A percentile compares a stretch with the other conserved stretches of the same genome.
Evolutionary conservation across 306 rosid genomes (phyloP).

Genomic region (Canavalia gladiata): DNA sequence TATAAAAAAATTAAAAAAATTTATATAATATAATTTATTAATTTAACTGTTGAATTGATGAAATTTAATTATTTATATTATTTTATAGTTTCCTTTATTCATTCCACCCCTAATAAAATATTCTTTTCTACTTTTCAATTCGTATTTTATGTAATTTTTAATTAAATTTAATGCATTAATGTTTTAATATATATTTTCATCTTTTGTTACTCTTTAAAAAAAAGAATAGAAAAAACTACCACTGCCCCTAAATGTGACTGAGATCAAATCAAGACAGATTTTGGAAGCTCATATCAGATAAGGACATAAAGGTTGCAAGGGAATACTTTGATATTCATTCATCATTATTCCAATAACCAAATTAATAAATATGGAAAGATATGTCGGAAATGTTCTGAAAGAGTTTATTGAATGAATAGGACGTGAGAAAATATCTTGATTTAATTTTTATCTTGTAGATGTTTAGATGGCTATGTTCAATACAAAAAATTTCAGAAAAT

Average conservation of each 20-base stretch:
- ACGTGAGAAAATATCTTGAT: not conserved
- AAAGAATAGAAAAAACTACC: not conserved
- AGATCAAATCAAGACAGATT: not conserved
- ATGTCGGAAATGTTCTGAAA: not conserved
- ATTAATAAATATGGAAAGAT: slow-evolving; percentile 2
- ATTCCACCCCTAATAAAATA: not conserved
- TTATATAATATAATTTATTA: not conserved
- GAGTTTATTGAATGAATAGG: slow-evolving; percentile 5
- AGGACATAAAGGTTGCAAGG: not conserved
- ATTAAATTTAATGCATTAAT: not conserved
- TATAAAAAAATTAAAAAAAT: too few relatives aligned
- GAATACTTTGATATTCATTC: not conserved
- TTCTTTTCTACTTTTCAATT: not conserved
- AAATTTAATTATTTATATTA: not conserved
- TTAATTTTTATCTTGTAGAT: not conserved
- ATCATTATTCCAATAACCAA: not conserved
- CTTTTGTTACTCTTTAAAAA: too few relatives aligned
- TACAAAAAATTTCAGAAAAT: slow-evolving; percentile 7
- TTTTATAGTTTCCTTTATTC: not conserved
- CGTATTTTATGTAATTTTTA: not conserved
- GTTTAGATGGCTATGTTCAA: not conserved
- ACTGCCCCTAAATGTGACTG: not conserved
- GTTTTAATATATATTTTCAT: too few relatives aligned
- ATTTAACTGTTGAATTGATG: not conserved
- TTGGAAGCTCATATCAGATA: not conserved